A percentile compares a stretch with the other conserved stretches of the same genome.
Evolutionary conservation across 805 yeast species (phyloP).

Genomic region (Ogataea pignaliae): DNA sequence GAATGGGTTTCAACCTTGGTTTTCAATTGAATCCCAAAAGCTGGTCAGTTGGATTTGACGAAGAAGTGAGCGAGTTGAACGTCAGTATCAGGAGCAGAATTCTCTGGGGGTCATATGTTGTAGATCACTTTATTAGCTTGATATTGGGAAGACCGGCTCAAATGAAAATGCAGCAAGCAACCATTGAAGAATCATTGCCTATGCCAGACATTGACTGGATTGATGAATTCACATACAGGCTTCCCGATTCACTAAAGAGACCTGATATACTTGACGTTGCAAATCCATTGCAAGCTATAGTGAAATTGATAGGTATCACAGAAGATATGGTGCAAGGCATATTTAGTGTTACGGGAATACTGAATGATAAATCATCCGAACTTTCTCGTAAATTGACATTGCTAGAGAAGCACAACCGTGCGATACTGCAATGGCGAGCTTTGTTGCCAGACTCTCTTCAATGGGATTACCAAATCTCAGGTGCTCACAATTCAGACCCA

Average conservation of each 20-base stretch:
- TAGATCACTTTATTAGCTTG: slow-evolving; percentile 59
- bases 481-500: slow-evolving; percentile 1
- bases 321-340: too few relatives aligned
- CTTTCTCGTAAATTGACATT: too few relatives aligned
- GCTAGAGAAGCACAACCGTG: too few relatives aligned
- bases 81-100: slow-evolving; percentile 54
- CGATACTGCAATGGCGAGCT: too few relatives aligned
- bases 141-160: slow-evolving; percentile 56
- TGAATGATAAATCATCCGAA: too few relatives aligned
- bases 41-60: slow-evolving; percentile 40
- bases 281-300: too few relatives aligned
- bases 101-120: slow-evolving; percentile 64
- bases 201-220: slow-evolving; percentile 61
- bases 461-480: not conserved
- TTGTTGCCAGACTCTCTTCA: not conserved
- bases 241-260: slow-evolving; percentile 13
- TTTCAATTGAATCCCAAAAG: slow-evolving; percentile 57
- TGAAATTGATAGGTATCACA: too few relatives aligned
- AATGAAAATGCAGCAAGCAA: slow-evolving; percentile 51
- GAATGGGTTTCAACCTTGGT: slow-evolving; percentile 64
- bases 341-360: too few relatives aligned
- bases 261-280: not conserved
- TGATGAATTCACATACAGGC: slow-evolving; percentile 46
- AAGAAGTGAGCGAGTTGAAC: slow-evolving; percentile 43
- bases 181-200: slow-evolving; percentile 55